These are phyloP conservation scores for Sclerotinia borealis DNA, from an alignment of 2,329 filamentous ascomycete species.

Conservation along the genomic window DNA sequence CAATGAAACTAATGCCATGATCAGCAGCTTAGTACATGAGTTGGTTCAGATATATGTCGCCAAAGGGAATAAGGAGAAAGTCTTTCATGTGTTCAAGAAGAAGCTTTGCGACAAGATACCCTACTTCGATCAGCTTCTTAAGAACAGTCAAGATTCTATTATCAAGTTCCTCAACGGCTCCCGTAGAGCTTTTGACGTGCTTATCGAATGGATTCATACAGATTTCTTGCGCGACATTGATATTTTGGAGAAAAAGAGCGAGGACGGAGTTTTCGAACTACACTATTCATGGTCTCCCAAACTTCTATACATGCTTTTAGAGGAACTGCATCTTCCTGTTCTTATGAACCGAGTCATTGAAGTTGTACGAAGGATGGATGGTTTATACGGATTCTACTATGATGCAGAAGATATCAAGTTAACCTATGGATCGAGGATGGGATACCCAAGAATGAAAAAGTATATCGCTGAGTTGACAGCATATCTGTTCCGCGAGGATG, in stretches of 20 bases:
- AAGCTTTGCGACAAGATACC: background rate
- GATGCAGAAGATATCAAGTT: fast-evolving
- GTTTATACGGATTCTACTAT: background rate
- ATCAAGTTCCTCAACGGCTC: background rate
- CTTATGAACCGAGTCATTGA: background rate
- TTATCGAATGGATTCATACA: background rate
- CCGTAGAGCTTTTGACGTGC: background rate
- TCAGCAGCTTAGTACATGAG: background rate
- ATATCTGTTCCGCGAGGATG: background rate
- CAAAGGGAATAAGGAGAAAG: background rate
- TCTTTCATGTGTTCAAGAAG: background rate
- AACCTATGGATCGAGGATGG: background rate
- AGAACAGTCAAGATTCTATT: background rate
- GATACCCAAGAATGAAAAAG: background rate
- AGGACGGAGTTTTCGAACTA: no score
- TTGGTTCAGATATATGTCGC: background rate
- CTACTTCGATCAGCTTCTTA: background rate
- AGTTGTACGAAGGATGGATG: background rate
- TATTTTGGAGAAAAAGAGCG: no score
- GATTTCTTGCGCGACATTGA: background rate
- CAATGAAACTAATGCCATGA: background rate
- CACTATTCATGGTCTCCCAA: background rate
- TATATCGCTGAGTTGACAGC: background rate
- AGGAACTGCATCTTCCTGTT: background rate
- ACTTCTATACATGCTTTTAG: background rate